phyloP scores from a whole-genome alignment of 371 early-diverging fungal genomes.

The Coemansia sp. region DNA sequence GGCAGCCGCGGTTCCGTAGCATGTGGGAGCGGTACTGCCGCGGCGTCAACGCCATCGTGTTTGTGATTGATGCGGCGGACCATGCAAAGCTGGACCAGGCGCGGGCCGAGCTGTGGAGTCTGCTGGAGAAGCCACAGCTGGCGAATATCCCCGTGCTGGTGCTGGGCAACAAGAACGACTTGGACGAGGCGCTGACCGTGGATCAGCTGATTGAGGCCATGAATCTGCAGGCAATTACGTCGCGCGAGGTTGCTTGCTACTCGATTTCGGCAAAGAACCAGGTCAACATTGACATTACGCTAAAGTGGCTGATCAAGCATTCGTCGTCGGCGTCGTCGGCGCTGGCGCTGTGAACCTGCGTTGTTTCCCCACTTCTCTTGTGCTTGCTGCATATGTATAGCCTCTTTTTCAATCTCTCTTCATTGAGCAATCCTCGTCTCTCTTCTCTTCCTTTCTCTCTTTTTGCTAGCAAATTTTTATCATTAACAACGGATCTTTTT shows the following conservation, averaged over 20 bases:
- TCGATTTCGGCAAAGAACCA: conserved; percentile 98
- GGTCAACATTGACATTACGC: conserved; percentile 95
- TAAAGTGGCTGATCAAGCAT: conserved; percentile 95
- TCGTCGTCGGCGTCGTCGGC: conserved; percentile 52
- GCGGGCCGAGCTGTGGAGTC: conserved; percentile 82
- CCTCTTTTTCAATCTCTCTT: no score
- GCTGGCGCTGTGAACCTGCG: conserved; percentile 8
- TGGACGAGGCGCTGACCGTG: conserved; percentile 84
- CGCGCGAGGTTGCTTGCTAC: conserved; percentile 97
- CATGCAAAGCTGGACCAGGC: conserved; percentile 89
- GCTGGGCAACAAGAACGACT: conserved; percentile 99
- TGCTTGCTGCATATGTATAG: no score
- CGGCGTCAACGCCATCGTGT: conserved; percentile 98
- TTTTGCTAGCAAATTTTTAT: no score
- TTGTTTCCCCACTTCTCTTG: no score
- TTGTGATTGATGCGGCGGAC: conserved; percentile 96
- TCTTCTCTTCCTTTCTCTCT: no score
- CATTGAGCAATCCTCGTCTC: no score
- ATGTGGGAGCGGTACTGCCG: conserved; percentile 98
- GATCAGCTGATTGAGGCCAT: conserved; percentile 86
- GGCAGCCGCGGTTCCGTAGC: conserved; percentile 92
- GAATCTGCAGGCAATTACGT: conserved; percentile 84
- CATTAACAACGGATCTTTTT: no score
- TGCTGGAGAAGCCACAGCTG: conserved; percentile 90
- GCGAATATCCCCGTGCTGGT: conserved; percentile 94